phyloP scores from a whole-genome alignment of 768 basidiomycete species.

The Russula dissimulans region DNA sequence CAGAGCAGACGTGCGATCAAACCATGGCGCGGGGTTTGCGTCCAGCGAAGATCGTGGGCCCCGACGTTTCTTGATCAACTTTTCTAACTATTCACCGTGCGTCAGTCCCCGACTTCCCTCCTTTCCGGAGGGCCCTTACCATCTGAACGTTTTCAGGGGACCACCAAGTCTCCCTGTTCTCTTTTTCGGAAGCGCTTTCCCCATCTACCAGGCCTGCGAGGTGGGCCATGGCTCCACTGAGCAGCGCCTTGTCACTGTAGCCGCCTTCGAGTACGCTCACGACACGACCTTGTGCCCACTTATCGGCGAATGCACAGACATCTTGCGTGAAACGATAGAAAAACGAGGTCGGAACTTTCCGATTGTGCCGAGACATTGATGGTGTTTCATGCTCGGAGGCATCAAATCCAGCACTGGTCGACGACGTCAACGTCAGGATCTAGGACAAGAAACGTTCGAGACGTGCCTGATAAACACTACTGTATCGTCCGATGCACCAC shows the following conservation, averaged over 20 bases:
- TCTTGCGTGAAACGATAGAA: constrained; percentile 78
- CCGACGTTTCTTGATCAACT: constrained; percentile 13
- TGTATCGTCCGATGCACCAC: constrained; percentile 56
- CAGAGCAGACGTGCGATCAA: constrained; percentile 15
- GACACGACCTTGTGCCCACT: constrained; percentile 56
- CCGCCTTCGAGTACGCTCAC: constrained; percentile 93
- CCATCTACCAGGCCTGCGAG: constrained; percentile 52
- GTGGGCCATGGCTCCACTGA: constrained; percentile 77
- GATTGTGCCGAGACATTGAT: constrained; percentile 85
- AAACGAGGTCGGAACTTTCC: constrained; percentile 83
- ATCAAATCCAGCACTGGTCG: constrained; percentile 80
- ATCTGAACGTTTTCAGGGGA: constrained; percentile 21
- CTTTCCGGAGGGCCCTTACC: neutral
- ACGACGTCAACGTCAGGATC: neutral
- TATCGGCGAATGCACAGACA: constrained; percentile 51
- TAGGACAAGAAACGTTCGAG: neutral
- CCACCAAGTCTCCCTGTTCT: constrained; percentile 22
- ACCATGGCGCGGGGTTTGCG: constrained; percentile 4
- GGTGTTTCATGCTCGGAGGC: constrained; percentile 86
- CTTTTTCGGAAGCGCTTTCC: neutral
- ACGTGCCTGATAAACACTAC: constrained; percentile 79
- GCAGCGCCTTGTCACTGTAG: constrained; percentile 84
- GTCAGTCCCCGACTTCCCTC: neutral
- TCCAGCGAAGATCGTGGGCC: constrained; percentile 4
- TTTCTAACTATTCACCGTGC: constrained; percentile 7